Evolutionary conservation across 2,329 filamentous ascomycete species (phyloP), one percentile per base, ranked within the genome.

Genomic region (Fusarium palustre): DNA sequence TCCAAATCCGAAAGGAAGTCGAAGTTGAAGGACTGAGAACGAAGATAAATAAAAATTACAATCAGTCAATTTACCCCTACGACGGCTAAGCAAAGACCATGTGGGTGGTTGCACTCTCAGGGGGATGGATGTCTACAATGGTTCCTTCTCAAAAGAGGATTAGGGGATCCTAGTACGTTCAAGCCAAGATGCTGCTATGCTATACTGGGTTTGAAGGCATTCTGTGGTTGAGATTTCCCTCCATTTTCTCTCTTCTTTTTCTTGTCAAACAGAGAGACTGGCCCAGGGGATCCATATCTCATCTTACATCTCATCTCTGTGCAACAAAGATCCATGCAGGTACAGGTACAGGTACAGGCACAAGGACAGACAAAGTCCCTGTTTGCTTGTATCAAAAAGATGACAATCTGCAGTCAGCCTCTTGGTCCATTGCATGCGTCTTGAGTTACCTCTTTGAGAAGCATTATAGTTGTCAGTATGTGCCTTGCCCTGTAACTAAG

Each of bases 391-490:
- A 30, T 45, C 34, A 36, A 43, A 24, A 45, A 56, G 43, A 45
- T 63, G 56, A 69, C 49, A 67, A 64, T 48, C 48, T 68, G 66
- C 66, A 69, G 41, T 52, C 43, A 68, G 57, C 58, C 62, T 70
- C 20, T 64, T 64, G 15, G 30, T 25, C 39, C 20, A 25, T 56
- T 47, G 41, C 56, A 47, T 42, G 47, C 56, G 49, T 49, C 42
- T 64, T 70, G 48, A 55, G 43, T 47, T 36, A 57, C 56, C 48
- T 16, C 13, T 16, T 7, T 33, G 30, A 42, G 30, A 54, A 28
- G 42, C 24, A 31, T n/a, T 43, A 28, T 24, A 34, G 43, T 24
- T 25, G 34, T 31, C 9, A 43, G 39, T 34, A 22, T 2, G 7
- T 20, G 25, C 10, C 18, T 28, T 20, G 13, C 22, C 33, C 22